These are phyloP conservation scores for Trypanosoma scelopori DNA, from an alignment of 208 protist genomes.

Conservation along the genomic window DNA sequence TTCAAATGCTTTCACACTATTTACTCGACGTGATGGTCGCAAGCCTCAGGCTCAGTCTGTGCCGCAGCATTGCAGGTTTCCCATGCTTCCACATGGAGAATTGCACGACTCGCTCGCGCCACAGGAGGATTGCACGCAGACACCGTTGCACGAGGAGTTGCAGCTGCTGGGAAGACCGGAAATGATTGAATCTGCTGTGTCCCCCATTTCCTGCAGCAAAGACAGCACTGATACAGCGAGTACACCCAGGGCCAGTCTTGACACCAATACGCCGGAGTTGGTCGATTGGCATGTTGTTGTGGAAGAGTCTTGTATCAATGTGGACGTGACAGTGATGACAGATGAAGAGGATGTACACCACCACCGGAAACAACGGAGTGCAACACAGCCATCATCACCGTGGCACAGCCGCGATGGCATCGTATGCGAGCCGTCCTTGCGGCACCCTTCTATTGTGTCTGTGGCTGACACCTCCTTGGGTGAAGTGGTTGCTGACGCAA, in stretches of 20 bases:
- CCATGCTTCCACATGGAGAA: too few species aligned
- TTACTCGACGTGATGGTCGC: too few species aligned
- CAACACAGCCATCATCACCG: background rate
- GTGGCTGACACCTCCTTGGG: constrained; percentile 3
- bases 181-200: background rate
- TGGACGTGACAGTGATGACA: constrained; percentile 10
- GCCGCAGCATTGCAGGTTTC: too few species aligned
- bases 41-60: too few species aligned
- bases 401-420: background rate
- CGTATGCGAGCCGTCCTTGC: background rate
- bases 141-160: too few species aligned
- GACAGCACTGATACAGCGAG: too few species aligned
- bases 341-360: background rate
- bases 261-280: constrained; percentile 10
- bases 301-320: constrained; percentile 4
- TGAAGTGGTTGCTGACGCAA: background rate
- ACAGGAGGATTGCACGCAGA: too few species aligned
- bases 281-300: constrained; percentile 17
- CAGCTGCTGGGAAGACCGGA: too few species aligned
- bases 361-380: background rate
- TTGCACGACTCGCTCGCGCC: too few species aligned
- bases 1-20: too few species aligned
- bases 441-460: constrained; percentile 8
- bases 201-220: background rate
- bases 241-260: background rate